phyloP scores from a whole-genome alignment of 2,329 filamentous ascomycete species.

The Fusarium sororula region DNA sequence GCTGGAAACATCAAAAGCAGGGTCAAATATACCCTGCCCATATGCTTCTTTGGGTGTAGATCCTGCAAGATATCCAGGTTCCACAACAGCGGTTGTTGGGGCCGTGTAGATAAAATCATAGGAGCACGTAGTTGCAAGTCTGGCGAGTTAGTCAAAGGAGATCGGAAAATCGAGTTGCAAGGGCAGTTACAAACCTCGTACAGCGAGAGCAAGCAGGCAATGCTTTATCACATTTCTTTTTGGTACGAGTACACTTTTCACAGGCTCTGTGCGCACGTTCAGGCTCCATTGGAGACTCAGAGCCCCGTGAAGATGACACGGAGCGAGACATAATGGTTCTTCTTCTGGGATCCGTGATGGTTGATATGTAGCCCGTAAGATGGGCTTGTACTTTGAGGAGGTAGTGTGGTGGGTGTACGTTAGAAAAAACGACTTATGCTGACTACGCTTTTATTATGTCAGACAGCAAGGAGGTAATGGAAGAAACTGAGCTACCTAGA shows the following conservation, averaged over 20 bases:
- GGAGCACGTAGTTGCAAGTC: conserved; percentile 46
- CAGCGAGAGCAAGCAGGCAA: conserved; percentile 49
- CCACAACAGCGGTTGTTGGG: conserved; percentile 46
- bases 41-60: conserved; percentile 37
- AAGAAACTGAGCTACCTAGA: conserved; percentile 10
- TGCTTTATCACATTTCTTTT: conserved; percentile 52
- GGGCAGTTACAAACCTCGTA: conserved; percentile 42
- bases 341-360: conserved; percentile 32
- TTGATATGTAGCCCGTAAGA: conserved; percentile 22
- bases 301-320: conserved; percentile 41
- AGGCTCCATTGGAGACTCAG: conserved; percentile 45
- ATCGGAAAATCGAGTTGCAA: neutral
- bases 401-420: conserved; percentile 16
- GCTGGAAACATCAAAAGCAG: conserved; percentile 48
- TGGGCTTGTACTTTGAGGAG: conserved; percentile 2
- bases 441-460: conserved; percentile 26
- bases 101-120: conserved; percentile 51
- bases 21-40: conserved; percentile 43
- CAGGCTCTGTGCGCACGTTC: conserved; percentile 49
- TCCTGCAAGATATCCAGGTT: conserved; percentile 42
- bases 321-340: conserved; percentile 39
- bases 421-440: neutral
- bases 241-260: conserved; percentile 51
- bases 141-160: conserved; percentile 3
- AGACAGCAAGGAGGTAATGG: conserved; percentile 7